Base-by-base conservation (phyloP, 2,329 filamentous ascomycete species). In the Aspergillus fijiensis region DNA sequence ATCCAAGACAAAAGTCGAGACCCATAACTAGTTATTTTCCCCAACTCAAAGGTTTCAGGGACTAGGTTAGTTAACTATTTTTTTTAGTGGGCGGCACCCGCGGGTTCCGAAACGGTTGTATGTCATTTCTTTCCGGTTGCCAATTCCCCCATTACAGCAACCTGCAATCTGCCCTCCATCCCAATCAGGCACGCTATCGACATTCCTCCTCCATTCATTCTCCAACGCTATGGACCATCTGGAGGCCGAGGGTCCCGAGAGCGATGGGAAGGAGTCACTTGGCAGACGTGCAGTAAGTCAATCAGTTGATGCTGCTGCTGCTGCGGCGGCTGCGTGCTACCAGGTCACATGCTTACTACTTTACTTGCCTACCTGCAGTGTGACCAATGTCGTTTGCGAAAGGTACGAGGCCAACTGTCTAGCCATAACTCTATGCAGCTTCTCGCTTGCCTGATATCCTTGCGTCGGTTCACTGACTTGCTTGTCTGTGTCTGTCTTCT, bases 321-420 rank as follows among this genome's bases (percentile, higher is more conserved):
- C 42, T 58, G n/a, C n/a, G n/a, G 35, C 21, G 3, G 23, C 27
- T 7, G 27, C 27, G 27, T 29, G 27, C 27, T 29, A 29, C 27
- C 16, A 21, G 33, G n/a, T 51, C 21, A 19, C 25, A 29, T 39
- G 27, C 14, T 42, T 16, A 16, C 19, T 27, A 31, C 27, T 29
- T 33, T 42, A 19, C 31, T 49, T 10, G 33, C 48, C 49, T 55
- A 60, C 48, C 21, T 39, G 27, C 63, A 75, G 73, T 75, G 73
- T 58, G 72, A 75, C 55, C 72, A 74, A 65, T 75, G 73, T 33
- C 72, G 73, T 12, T 52, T 67, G 23, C 63, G 73, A 64, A 75
- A 75, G 66, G 73, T 74, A 66, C 52, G 48, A 25, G 19, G 21
- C 25, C n/a, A 16, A 27, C 21, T 23, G 5, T 50, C 33, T 16